Percentiles rank a stretch among this genome's conserved stretches.
phyloP scores from a whole-genome alignment of 345 rosid genomes.

The Melastoma malabathricum region DNA sequence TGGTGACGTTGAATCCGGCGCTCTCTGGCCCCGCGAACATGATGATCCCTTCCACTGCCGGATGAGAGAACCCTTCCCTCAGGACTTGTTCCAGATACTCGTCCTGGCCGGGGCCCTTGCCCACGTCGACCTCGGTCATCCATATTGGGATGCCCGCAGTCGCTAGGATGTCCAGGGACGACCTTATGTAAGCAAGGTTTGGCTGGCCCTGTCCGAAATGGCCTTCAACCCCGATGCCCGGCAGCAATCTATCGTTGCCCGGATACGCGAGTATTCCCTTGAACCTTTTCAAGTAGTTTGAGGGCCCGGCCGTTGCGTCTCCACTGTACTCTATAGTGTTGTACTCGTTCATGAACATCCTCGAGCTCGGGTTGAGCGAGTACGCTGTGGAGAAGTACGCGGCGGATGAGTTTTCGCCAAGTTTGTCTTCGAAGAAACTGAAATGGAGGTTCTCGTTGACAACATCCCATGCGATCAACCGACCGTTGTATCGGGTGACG shows the following conservation, averaged over 20 bases:
- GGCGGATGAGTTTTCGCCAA: slow-evolving; percentile 47
- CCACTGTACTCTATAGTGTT: slow-evolving; percentile 42
- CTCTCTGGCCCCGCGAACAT: slow-evolving; percentile 46
- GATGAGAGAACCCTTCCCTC: slow-evolving; percentile 56
- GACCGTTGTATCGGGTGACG: slow-evolving; percentile 49
- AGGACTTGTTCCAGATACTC: slow-evolving; percentile 42
- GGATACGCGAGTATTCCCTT: slow-evolving; percentile 38
- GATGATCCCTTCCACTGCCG: slow-evolving; percentile 56
- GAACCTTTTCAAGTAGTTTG: slow-evolving; percentile 29
- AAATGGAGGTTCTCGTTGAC: slow-evolving; percentile 76
- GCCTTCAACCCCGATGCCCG: slow-evolving; percentile 72
- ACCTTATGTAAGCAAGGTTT: slow-evolving; percentile 68
- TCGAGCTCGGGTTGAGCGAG: slow-evolving; percentile 37
- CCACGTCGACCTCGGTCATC: slow-evolving; percentile 65
- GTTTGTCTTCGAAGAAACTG: slow-evolving; percentile 57
- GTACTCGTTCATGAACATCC: slow-evolving; percentile 66
- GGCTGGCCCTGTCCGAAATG: slow-evolving; percentile 40
- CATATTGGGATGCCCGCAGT: slow-evolving; percentile 54
- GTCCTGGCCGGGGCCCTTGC: slow-evolving; percentile 31
- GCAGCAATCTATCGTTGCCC: slow-evolving; percentile 24
- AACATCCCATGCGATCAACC: slow-evolving; percentile 75
- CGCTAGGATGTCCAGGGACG: slow-evolving; percentile 45
- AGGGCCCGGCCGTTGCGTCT: slow-evolving; percentile 21
- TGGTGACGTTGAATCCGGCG: slow-evolving; percentile 34
- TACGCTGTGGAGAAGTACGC: slow-evolving; percentile 25